Evolutionary conservation across 306 rosid species (phyloP).

Genomic region (Citrullus amarus): DNA sequence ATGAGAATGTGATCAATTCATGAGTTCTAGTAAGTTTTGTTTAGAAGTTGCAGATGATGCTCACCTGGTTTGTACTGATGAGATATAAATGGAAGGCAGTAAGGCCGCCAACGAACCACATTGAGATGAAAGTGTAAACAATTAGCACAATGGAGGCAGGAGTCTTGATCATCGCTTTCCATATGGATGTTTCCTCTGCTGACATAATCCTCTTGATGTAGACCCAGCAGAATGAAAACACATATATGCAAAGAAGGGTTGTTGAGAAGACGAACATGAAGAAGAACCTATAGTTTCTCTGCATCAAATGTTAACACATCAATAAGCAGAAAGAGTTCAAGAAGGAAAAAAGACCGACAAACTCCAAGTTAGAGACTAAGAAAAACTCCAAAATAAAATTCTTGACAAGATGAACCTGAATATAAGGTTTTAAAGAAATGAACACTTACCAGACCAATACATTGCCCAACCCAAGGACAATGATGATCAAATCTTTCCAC

Average conservation of each 20-base stretch:
- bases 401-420: neutral
- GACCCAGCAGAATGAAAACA: conserved; percentile 93
- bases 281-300: conserved; percentile 97
- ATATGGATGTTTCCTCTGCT: conserved; percentile 52
- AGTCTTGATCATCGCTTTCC: conserved; percentile 92
- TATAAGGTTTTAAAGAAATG: neutral
- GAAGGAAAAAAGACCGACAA: neutral
- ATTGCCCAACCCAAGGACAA: conserved; percentile 99
- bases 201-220: conserved; percentile 70
- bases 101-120: conserved; percentile 99
- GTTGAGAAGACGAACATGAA: conserved; percentile 97
- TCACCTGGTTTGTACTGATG: conserved; percentile 92
- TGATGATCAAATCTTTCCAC: conserved; percentile 95
- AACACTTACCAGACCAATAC: conserved; percentile 83
- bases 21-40: neutral
- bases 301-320: conserved; percentile 28
- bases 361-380: neutral
- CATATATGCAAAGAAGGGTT: conserved; percentile 84
- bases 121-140: conserved; percentile 79
- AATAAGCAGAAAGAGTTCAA: neutral
- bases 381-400: neutral
- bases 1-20: neutral
- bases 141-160: conserved; percentile 91
- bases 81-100: conserved; percentile 97
- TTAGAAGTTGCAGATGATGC: neutral